Percentiles rank a stretch among this genome's conserved stretches.
phyloP scores from a whole-genome alignment of 805 yeast genomes.

The Myxozyma melibiosi region DNA sequence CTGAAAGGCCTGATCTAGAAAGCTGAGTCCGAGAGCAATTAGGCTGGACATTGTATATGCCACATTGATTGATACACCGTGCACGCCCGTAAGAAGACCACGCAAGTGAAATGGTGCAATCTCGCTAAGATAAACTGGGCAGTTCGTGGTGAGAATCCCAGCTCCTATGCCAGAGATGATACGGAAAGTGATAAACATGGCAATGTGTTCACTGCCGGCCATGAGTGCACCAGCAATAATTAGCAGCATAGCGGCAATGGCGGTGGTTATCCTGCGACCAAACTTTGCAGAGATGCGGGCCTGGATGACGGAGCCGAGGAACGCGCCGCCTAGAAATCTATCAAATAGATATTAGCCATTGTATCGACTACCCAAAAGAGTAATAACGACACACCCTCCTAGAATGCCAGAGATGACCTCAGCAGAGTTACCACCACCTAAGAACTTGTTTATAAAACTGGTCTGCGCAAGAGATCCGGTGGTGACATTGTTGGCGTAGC shows the following conservation, averaged over 20 bases:
- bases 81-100: neutral
- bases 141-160: neutral
- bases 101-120: neutral
- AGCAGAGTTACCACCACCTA: neutral
- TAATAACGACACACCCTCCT: no score
- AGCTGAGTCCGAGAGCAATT: neutral
- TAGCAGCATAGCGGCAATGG: neutral
- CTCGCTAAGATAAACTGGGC: neutral
- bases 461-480: neutral
- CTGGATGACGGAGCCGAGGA: neutral
- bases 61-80: neutral
- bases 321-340: neutral
- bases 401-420: neutral
- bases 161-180: neutral
- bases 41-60: neutral
- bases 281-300: neutral
- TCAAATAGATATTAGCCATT: neutral
- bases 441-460: neutral
- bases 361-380: no score
- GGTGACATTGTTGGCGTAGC: neutral
- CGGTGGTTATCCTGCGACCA: neutral
- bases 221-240: neutral
- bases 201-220: neutral
- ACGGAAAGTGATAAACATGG: neutral
- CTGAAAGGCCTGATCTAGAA: neutral